Evolutionary conservation across 1,284 basidiomycete genomes (phyloP).

Genomic region (Filobasidium uniguttulatum): DNA sequence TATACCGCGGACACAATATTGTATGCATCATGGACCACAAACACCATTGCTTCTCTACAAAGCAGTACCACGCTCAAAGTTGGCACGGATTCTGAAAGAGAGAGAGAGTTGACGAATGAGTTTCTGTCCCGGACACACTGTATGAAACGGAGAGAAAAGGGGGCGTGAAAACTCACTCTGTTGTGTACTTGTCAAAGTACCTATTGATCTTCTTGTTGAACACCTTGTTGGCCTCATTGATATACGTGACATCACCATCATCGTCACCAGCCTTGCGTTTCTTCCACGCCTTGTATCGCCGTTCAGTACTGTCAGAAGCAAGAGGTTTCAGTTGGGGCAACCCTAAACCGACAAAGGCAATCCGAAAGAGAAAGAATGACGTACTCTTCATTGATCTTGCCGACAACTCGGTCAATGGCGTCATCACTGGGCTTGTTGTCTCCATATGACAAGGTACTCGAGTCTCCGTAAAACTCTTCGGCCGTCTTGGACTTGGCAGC

Average conservation of each 20-base stretch:
- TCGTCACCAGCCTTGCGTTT: slow-evolving; percentile 67
- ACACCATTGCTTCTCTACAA: too few species aligned
- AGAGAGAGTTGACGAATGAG: neutral
- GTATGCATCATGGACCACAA: too few species aligned
- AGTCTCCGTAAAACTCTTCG: slow-evolving; percentile 74
- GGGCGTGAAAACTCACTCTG: slow-evolving; percentile 43
- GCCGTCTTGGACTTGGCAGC: slow-evolving; percentile 33
- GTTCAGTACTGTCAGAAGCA: slow-evolving; percentile 46
- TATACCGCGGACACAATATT: too few species aligned
- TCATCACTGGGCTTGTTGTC: slow-evolving; percentile 89
- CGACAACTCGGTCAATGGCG: slow-evolving; percentile 79
- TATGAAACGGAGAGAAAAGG: slow-evolving; percentile 12
- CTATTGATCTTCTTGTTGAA: slow-evolving; percentile 99
- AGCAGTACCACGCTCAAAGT: slow-evolving; percentile 89
- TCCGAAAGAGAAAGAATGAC: slow-evolving; percentile 35
- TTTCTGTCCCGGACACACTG: slow-evolving; percentile 3
- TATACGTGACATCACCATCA: slow-evolving; percentile 92
- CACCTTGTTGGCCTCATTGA: slow-evolving; percentile 95
- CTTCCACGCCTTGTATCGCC: slow-evolving; percentile 42
- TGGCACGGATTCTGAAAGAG: slow-evolving; percentile 55
- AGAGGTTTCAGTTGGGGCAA: slow-evolving; percentile 41
- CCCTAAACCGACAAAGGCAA: neutral
- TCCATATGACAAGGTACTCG: slow-evolving; percentile 78
- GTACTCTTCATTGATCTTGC: slow-evolving; percentile 85
- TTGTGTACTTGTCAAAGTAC: slow-evolving; percentile 95